phyloP scores from a whole-genome alignment of 257 asterid genomes.

The Nicotiana obtusifolia region DNA sequence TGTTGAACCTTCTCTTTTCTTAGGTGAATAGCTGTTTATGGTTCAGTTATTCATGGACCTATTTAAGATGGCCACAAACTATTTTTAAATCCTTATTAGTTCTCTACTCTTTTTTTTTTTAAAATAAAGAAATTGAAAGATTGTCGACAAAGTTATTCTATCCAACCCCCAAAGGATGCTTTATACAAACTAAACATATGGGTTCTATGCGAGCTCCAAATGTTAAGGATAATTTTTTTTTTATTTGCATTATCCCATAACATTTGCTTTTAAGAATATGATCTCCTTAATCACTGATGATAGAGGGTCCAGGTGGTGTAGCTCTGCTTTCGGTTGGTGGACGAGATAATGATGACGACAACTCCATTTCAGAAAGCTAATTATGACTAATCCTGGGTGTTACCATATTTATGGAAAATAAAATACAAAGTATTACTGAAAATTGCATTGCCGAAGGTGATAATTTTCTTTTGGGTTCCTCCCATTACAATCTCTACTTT shows the following conservation, averaged over 20 bases:
- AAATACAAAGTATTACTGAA: neutral
- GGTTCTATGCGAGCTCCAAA: too few relatives aligned
- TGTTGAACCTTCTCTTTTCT: neutral
- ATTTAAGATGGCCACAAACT: neutral
- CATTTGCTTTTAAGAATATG: neutral
- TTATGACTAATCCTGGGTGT: neutral
- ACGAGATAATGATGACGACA: neutral
- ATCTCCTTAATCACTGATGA: neutral
- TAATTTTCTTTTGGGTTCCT: neutral
- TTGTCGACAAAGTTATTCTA: too few relatives aligned
- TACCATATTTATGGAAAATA: constrained; percentile 4
- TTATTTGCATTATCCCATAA: neutral
- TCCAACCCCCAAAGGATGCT: too few relatives aligned
- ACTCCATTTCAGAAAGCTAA: neutral
- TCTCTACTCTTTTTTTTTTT: neutral
- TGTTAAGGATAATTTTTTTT: neutral
- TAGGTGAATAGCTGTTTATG: neutral
- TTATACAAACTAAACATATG: too few relatives aligned
- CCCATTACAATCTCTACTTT: neutral
- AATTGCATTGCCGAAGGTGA: neutral
- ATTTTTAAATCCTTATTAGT: neutral
- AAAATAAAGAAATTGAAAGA: neutral
- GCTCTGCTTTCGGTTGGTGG: neutral
- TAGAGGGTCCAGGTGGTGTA: neutral
- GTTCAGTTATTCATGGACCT: neutral